These are phyloP conservation scores for Prunus mongolica DNA, from an alignment of 306 rosid genomes.

Conservation along the genomic window DNA sequence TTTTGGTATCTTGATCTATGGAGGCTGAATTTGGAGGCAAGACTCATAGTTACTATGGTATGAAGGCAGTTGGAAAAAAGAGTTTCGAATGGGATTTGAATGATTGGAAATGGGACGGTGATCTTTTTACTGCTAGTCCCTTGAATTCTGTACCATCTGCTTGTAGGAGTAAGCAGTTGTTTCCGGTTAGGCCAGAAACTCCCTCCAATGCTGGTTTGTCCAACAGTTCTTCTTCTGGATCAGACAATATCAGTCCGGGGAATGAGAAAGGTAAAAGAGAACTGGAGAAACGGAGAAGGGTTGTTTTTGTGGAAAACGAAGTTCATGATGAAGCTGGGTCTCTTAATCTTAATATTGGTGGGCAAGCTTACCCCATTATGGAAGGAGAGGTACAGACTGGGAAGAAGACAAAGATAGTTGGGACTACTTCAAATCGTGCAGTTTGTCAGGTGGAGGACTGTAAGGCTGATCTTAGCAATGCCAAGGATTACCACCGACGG, in stretches of 20 bases:
- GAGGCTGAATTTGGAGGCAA: slow-evolving; percentile 63
- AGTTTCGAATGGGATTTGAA: slow-evolving; percentile 76
- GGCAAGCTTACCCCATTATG: slow-evolving; percentile 37
- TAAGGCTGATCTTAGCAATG: slow-evolving; percentile 65
- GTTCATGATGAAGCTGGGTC: slow-evolving; percentile 49
- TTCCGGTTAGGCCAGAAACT: slow-evolving; percentile 53
- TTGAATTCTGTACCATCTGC: slow-evolving; percentile 46
- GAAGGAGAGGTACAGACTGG: slow-evolving; percentile 57
- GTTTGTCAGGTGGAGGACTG: slow-evolving; percentile 85
- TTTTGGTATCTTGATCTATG: slow-evolving; percentile 33
- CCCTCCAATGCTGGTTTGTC: slow-evolving; percentile 51
- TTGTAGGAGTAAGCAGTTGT: slow-evolving; percentile 47
- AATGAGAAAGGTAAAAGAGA: slow-evolving; percentile 54
- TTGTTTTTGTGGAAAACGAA: slow-evolving; percentile 48
- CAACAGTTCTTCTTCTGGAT: slow-evolving; percentile 72
- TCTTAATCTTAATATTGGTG: slow-evolving; percentile 64
- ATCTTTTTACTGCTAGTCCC: slow-evolving; percentile 67
- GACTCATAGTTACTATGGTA: slow-evolving; percentile 41
- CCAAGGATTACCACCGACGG: slow-evolving; percentile 77
- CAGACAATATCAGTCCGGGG: slow-evolving; percentile 58
- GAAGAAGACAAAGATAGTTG: slow-evolving; percentile 61
- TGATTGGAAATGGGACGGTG: slow-evolving; percentile 82
- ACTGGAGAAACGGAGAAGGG: slow-evolving; percentile 70
- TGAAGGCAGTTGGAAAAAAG: slow-evolving; percentile 55
- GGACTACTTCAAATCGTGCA: slow-evolving; percentile 52